Evolutionary conservation across 2,329 filamentous ascomycete species (phyloP).

Genomic region (Beauveria sp.): DNA sequence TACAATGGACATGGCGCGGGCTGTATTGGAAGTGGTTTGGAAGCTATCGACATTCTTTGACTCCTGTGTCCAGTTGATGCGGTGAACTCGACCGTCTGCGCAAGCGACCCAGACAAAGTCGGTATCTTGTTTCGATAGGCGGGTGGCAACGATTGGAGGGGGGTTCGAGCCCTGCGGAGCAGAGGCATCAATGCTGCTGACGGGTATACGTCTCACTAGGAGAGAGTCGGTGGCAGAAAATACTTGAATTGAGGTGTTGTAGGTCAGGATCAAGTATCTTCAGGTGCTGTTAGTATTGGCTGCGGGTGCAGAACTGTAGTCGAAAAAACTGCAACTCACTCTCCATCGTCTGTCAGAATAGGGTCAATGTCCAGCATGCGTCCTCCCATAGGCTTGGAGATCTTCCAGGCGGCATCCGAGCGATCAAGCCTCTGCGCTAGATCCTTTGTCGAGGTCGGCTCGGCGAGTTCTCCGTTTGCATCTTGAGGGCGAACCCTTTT

Average conservation of each 20-base stretch:
- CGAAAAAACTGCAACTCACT: conserved; percentile 33
- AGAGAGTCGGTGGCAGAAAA: conserved; percentile 78
- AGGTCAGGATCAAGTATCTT: conserved; percentile 68
- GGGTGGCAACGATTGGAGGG: conserved; percentile 34
- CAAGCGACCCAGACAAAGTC: conserved; percentile 53
- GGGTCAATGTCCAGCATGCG: conserved; percentile 59
- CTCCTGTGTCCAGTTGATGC: conserved; percentile 50
- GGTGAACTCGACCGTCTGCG: conserved; percentile 49
- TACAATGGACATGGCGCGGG: conserved; percentile 39
- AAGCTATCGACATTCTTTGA: conserved; percentile 35
- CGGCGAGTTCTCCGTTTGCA: conserved; percentile 15
- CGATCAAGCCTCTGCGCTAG: conserved; percentile 22
- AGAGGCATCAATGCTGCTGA: conserved; percentile 27
- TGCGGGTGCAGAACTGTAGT: conserved; percentile 15
- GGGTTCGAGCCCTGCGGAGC: conserved; percentile 17
- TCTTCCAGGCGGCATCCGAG: conserved; percentile 41
- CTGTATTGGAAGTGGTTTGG: conserved; percentile 32
- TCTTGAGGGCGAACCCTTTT: conserved; percentile 32
- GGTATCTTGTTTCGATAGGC: conserved; percentile 29
- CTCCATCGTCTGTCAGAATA: conserved; percentile 53
- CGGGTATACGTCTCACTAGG: conserved; percentile 62
- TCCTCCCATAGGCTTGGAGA: conserved; percentile 56
- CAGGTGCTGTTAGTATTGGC: not conserved
- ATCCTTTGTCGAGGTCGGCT: conserved; percentile 17
- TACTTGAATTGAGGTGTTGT: conserved; percentile 67